A percentile compares a stretch with the other conserved stretches of the same genome.
Conservation (phyloP, 768 basidiomycete species). For the Agrocybe pediades region DNA sequence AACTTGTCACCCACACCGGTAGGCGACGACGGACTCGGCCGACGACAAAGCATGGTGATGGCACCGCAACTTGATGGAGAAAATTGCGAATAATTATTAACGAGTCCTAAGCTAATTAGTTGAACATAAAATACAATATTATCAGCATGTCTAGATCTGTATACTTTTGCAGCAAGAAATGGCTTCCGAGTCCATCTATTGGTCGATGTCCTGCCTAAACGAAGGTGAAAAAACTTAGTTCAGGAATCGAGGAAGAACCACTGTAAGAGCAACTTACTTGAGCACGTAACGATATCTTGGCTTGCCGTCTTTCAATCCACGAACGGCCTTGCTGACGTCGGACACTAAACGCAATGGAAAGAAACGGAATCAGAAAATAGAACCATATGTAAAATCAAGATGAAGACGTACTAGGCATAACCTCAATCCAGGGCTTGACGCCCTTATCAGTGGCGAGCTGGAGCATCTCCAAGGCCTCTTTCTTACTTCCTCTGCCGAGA, state of each 20-base stretch:
- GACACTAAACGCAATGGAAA: conserved; percentile 37
- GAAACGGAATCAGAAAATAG: not conserved
- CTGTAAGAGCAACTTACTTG: conserved; percentile 22
- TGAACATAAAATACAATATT: too few relatives aligned
- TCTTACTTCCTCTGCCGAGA: conserved; percentile 57
- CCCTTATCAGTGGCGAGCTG: conserved; percentile 56
- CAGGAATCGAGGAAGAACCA: not conserved
- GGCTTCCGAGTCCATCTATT: too few relatives aligned
- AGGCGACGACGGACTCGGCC: too few relatives aligned
- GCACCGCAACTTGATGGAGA: too few relatives aligned
- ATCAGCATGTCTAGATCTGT: too few relatives aligned
- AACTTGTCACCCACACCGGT: too few relatives aligned
- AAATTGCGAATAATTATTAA: too few relatives aligned
- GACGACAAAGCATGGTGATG: too few relatives aligned
- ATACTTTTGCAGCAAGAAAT: too few relatives aligned
- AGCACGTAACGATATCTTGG: conserved; percentile 60
- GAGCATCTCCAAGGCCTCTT: conserved; percentile 63
- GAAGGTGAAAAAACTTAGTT: not conserved
- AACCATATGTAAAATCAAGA: not conserved
- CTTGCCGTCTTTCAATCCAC: conserved; percentile 45
- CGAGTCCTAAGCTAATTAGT: too few relatives aligned
- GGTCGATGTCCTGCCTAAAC: conserved; percentile 18
- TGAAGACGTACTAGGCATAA: conserved; percentile 37
- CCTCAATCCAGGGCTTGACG: conserved; percentile 48
- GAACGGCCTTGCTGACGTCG: conserved; percentile 47